Evolutionary conservation across 257 asterid species (phyloP).

Genomic region (Solanum microdontum): DNA sequence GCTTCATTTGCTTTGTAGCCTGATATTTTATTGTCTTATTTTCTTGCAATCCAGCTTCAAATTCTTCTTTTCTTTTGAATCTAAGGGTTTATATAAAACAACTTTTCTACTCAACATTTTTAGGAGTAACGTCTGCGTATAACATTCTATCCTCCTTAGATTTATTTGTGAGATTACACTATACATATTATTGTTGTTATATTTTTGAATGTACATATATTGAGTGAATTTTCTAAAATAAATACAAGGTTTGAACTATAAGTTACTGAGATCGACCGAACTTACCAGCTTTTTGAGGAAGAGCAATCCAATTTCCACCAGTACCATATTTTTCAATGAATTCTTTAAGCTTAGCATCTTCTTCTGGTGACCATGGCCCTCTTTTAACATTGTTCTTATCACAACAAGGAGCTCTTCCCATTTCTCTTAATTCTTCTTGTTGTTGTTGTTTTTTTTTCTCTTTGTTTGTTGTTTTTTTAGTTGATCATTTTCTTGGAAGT

Average conservation of each 20-base stretch:
- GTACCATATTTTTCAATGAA: constrained; percentile 13
- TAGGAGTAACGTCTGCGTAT: neutral
- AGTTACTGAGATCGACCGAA: neutral
- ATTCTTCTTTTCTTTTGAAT: neutral
- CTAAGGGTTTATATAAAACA: neutral
- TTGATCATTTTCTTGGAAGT: neutral
- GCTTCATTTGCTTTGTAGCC: neutral
- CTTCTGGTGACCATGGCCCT: constrained; percentile 25
- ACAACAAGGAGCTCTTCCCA: constrained; percentile 25
- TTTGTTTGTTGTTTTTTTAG: neutral
- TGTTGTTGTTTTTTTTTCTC: neutral
- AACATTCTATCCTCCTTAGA: neutral
- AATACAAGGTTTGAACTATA: neutral
- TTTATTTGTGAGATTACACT: neutral
- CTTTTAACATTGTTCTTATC: constrained; percentile 14
- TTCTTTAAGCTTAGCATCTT: constrained; percentile 17
- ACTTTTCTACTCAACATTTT: neutral
- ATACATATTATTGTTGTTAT: neutral
- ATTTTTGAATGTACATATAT: neutral
- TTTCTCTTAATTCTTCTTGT: neutral
- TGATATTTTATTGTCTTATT: neutral
- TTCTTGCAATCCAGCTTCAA: neutral
- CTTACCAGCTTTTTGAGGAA: constrained; percentile 17
- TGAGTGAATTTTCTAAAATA: neutral
- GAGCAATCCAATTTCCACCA: constrained; percentile 16